Conservation (phyloP, 345 rosid species). For the Zanthoxylum bungeanum region DNA sequence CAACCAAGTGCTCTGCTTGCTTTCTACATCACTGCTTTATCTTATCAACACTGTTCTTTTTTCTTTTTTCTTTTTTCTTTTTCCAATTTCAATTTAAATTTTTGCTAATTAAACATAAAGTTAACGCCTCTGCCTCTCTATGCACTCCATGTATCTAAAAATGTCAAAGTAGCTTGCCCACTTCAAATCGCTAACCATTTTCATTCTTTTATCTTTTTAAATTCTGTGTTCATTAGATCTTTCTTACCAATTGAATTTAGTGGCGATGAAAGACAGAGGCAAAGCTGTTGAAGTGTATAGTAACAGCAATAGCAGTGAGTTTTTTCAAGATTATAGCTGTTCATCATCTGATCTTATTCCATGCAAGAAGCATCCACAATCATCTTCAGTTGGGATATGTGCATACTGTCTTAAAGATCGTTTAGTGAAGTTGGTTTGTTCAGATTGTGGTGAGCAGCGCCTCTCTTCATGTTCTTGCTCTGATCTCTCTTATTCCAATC, state of each 20-base stretch:
- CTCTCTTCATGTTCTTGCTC: slow-evolving; percentile 96
- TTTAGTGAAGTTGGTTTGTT: slow-evolving; percentile 74
- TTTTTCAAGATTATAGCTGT: slow-evolving; percentile 38
- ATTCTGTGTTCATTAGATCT: slow-evolving; percentile 12
- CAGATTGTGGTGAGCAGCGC: slow-evolving; percentile 93
- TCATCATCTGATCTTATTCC: slow-evolving; percentile 62
- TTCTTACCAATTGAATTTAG: background rate
- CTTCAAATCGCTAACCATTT: slow-evolving; percentile 12
- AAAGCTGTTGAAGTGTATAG: slow-evolving; percentile 58
- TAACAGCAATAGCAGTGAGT: slow-evolving; percentile 18
- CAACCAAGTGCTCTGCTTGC: slow-evolving; percentile 29
- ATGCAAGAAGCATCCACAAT: slow-evolving; percentile 82
- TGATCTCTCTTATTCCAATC: slow-evolving; percentile 64
- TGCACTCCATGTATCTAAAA: slow-evolving; percentile 26
- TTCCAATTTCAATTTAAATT: background rate
- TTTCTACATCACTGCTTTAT: slow-evolving; percentile 37
- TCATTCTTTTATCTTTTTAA: slow-evolving; percentile 11
- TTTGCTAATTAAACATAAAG: slow-evolving; percentile 59
- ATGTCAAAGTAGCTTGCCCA: slow-evolving; percentile 38
- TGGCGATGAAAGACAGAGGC: slow-evolving; percentile 80
- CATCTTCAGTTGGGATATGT: slow-evolving; percentile 73
- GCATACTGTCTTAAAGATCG: slow-evolving; percentile 89
- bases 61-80: background rate
- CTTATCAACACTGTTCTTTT: slow-evolving; percentile 16
- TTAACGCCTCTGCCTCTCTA: slow-evolving; percentile 58